Evolutionary conservation across 2,329 filamentous ascomycete genomes (phyloP).

Genomic region (Chaetomium olivaceum): DNA sequence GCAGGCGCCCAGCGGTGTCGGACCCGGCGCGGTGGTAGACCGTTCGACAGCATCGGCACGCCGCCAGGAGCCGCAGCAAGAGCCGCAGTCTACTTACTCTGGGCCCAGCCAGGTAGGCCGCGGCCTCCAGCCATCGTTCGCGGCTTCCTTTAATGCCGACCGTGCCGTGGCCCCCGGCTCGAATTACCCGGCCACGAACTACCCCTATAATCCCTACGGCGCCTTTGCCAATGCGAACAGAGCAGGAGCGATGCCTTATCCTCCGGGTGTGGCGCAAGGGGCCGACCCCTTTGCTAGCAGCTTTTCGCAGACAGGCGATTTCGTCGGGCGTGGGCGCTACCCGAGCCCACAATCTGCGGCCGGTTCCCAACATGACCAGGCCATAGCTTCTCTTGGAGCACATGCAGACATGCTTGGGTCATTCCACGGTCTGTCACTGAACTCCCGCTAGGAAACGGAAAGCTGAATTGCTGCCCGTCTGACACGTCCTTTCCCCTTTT

Average conservation of each 20-base stretch:
- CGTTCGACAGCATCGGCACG: slow-evolving; percentile 52
- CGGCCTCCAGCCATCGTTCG: slow-evolving; percentile 47
- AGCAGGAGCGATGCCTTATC: slow-evolving; percentile 40
- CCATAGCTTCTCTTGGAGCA: slow-evolving; percentile 44
- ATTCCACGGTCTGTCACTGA: slow-evolving; percentile 73
- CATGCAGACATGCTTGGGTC: slow-evolving; percentile 62
- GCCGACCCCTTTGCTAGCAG: slow-evolving; percentile 46
- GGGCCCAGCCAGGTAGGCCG: slow-evolving; percentile 42
- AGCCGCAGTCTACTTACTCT: slow-evolving; percentile 43
- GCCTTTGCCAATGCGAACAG: slow-evolving; percentile 46
- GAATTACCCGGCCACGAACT: slow-evolving; percentile 44
- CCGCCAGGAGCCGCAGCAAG: slow-evolving; percentile 49
- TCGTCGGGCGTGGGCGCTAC: slow-evolving; percentile 51
- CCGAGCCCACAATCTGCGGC: slow-evolving; percentile 43
- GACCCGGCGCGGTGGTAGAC: slow-evolving; percentile 63
- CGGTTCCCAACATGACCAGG: slow-evolving; percentile 41
- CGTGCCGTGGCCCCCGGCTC: slow-evolving; percentile 43
- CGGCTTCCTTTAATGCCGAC: slow-evolving; percentile 44
- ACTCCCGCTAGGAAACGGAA: slow-evolving; percentile 51
- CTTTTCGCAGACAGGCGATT: slow-evolving; percentile 48
- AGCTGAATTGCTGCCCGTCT: background rate
- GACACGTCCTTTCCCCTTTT: background rate
- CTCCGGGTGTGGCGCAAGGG: slow-evolving; percentile 42
- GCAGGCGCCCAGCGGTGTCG: slow-evolving; percentile 67
- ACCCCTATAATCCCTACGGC: slow-evolving; percentile 46